A percentile compares a stretch with the other conserved stretches of the same genome.
These are phyloP conservation scores for Rhizopogon roseolus DNA, from an alignment of 768 basidiomycete genomes.

Conservation along the genomic window DNA sequence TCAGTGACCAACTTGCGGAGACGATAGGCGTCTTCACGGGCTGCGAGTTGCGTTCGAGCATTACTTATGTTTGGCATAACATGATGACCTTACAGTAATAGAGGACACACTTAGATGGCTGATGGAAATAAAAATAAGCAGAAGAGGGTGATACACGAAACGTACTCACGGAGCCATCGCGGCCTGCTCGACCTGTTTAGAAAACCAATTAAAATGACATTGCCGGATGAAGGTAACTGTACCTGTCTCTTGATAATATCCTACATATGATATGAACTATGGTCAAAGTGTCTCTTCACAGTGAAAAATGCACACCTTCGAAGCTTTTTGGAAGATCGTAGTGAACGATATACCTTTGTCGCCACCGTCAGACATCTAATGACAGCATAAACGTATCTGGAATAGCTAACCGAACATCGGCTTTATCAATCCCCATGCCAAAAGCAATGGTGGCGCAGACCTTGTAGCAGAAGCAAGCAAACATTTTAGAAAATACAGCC, in stretches of 20 bases:
- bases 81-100: slow-evolving; percentile 62
- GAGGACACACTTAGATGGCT: slow-evolving; percentile 78
- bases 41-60: slow-evolving; percentile 28
- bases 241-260: slow-evolving; percentile 89
- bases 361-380: slow-evolving; percentile 7
- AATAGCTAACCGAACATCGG: slow-evolving; percentile 55
- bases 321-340: slow-evolving; percentile 81
- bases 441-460: slow-evolving; percentile 82
- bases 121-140: background rate
- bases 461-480: slow-evolving; percentile 25
- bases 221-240: slow-evolving; percentile 7
- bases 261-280: slow-evolving; percentile 28
- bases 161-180: slow-evolving; percentile 63
- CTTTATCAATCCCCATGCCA: slow-evolving; percentile 84
- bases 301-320: slow-evolving; percentile 47
- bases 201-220: slow-evolving; percentile 1
- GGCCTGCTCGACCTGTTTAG: slow-evolving; percentile 64
- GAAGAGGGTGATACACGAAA: background rate
- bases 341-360: slow-evolving; percentile 64
- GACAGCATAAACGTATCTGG: background rate
- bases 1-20: slow-evolving; percentile 49
- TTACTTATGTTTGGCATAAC: background rate
- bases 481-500: too few relatives aligned
- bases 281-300: background rate
- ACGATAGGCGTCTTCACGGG: slow-evolving; percentile 67